Conservation (phyloP, 306 rosid species). For the Sicyos baderoa region DNA sequence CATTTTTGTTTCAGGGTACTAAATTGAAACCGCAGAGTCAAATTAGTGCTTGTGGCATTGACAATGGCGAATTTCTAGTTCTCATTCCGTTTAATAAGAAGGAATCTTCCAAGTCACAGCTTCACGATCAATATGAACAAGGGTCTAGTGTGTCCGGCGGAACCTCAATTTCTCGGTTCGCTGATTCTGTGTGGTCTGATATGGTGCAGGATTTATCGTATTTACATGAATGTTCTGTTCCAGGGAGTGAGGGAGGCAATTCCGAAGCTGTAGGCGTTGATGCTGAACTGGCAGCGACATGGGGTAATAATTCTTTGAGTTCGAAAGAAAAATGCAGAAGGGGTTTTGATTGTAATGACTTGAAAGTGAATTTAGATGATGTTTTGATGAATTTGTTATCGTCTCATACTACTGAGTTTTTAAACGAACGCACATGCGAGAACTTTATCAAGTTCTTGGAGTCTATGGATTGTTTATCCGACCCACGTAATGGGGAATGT, state of each 20-base stretch:
- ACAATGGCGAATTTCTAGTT: conserved; percentile 53
- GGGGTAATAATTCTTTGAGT: conserved; percentile 14
- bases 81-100: conserved; percentile 59
- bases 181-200: conserved; percentile 58
- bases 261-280: conserved; percentile 19
- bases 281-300: conserved; percentile 13
- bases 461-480: conserved; percentile 51
- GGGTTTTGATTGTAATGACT: conserved; percentile 32
- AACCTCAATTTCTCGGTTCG: conserved; percentile 38
- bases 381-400: conserved; percentile 36
- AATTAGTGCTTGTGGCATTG: conserved; percentile 26
- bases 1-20: conserved; percentile 44
- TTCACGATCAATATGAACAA: conserved; percentile 26
- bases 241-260: conserved; percentile 10
- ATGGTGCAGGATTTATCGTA: conserved; percentile 64
- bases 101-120: conserved; percentile 23
- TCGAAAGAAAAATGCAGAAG: conserved; percentile 16
- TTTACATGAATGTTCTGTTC: conserved; percentile 24
- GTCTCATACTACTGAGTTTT: conserved; percentile 21
- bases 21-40: conserved; percentile 51
- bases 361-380: conserved; percentile 47
- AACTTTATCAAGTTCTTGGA: conserved; percentile 48
- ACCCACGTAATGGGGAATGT: conserved; percentile 52
- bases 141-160: conserved; percentile 17
- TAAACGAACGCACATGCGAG: conserved; percentile 35